These are phyloP conservation scores for Bipolaris zeicola DNA, from an alignment of 2,329 filamentous ascomycete genomes.

Conservation along the genomic window DNA sequence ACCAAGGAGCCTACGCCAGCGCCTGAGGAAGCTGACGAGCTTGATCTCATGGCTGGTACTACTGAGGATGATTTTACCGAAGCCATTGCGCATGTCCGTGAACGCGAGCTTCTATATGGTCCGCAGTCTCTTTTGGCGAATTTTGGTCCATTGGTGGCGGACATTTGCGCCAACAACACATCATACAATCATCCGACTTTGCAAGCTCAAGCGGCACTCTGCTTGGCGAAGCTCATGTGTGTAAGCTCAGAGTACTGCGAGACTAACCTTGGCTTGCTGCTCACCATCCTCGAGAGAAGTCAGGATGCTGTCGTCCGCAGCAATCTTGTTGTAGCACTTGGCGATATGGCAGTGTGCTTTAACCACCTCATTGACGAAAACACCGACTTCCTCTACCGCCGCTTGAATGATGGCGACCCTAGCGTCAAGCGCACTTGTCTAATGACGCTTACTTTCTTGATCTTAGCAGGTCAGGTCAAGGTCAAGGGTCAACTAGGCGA, in stretches of 20 bases:
- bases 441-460: constrained; percentile 98
- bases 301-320: constrained; percentile 90
- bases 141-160: constrained; percentile 88
- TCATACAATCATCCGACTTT: constrained; percentile 87
- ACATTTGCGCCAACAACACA: constrained; percentile 91
- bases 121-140: constrained; percentile 82
- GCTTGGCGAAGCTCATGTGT: constrained; percentile 98
- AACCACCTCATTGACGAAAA: constrained; percentile 99
- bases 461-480: constrained; percentile 96
- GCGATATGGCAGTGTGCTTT: constrained; percentile 99
- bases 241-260: constrained; percentile 97
- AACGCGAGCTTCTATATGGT: constrained; percentile 83
- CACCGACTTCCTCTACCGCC: constrained; percentile 94
- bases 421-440: constrained; percentile 96
- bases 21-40: constrained; percentile 76
- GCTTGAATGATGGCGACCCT: constrained; percentile 84
- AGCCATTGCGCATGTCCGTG: constrained; percentile 81
- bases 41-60: constrained; percentile 95
- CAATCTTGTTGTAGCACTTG: constrained; percentile 94
- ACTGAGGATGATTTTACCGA: constrained; percentile 94
- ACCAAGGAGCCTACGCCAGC: constrained; percentile 52
- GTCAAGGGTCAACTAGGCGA: constrained; percentile 98
- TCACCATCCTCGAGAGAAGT: constrained; percentile 96
- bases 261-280: constrained; percentile 85
- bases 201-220: constrained; percentile 91